Base-by-base conservation (phyloP, 1,284 basidiomycete species). In the Austroboletus niveus region DNA sequence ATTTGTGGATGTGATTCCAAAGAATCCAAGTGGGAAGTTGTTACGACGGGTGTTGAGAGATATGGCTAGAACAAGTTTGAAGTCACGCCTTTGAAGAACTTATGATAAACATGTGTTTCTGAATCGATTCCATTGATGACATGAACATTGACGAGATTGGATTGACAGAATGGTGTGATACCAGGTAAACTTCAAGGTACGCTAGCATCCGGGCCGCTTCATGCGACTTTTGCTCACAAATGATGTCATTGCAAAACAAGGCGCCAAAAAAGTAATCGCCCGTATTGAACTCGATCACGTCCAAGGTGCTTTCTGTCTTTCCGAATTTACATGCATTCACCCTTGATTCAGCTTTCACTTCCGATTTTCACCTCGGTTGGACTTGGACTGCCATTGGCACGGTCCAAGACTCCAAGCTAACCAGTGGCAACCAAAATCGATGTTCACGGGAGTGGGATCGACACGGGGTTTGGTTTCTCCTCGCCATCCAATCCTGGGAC, bases 21-120 rank as follows among this genome's bases (percentile, higher is more conserved):
- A 85, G 74, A 88, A 83, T 59, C 82, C 87, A 8, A 84, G 82
- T 40, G 86, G 86, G 31, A 87, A 87, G 65, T 74, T 87, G 8
- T 58, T 80, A 38, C 61, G 79, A 20, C 67, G 78, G 5, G 59
- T 79, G 44, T 57, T 80, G 44, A 66, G 75, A 39, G 75, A 78
- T 6, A 60, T 52, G 29, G 77, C 75, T 3, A 52, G 61, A 29
- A 38, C 22, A 17, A 17, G 17, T 14, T n/a, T 57, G 29, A 51
- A 45, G 29, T 20, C 40, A 30, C 49, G 43, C 8, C 22, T 24
- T 24, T 24, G 22, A 24, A 24, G 22, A 24, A 24, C 22, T 24
- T 24, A 24, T 24, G 22, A 24, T 24, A 24, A 24, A 4, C 22
- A 24, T 24, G 22, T 24, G 5, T 24, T 24, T 24, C 22, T 24